These are phyloP conservation scores for Passiflora organensis DNA, from an alignment of 345 rosid species.

Conservation along the genomic window DNA sequence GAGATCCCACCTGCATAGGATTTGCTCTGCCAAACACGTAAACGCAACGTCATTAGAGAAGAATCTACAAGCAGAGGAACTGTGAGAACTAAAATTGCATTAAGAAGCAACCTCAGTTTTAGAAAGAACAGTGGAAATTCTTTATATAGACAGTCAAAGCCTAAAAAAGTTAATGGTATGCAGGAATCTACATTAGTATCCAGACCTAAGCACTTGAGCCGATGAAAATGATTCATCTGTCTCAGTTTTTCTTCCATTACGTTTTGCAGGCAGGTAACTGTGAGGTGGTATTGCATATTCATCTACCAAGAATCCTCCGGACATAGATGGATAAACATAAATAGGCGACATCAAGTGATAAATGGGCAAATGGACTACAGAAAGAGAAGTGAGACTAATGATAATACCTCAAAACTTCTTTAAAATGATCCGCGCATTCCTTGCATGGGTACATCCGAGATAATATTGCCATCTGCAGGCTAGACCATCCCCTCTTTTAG, in stretches of 20 bases:
- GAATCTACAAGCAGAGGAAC: background rate
- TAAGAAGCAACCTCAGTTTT: no score
- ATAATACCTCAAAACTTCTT: conserved; percentile 74
- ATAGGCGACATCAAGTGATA: background rate
- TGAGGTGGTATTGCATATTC: no score
- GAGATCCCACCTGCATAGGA: conserved; percentile 82
- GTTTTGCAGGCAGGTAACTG: no score
- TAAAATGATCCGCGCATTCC: conserved; percentile 95
- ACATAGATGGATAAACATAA: background rate
- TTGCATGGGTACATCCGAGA: conserved; percentile 91
- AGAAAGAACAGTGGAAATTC: no score
- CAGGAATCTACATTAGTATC: no score
- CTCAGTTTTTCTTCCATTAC: no score
- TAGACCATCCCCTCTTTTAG: conserved; percentile 12
- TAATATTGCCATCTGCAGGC: conserved; percentile 76
- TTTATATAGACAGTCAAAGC: no score
- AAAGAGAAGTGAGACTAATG: background rate
- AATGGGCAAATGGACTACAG: background rate
- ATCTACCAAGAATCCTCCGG: no score
- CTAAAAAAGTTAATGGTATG: no score
- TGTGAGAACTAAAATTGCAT: no score
- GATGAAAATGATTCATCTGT: no score
- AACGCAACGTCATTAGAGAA: conserved; percentile 2
- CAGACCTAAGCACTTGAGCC: no score
- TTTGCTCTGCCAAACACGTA: conserved; percentile 61